phyloP scores from a whole-genome alignment of 441 rosid species.

The Gossypium laxum region DNA sequence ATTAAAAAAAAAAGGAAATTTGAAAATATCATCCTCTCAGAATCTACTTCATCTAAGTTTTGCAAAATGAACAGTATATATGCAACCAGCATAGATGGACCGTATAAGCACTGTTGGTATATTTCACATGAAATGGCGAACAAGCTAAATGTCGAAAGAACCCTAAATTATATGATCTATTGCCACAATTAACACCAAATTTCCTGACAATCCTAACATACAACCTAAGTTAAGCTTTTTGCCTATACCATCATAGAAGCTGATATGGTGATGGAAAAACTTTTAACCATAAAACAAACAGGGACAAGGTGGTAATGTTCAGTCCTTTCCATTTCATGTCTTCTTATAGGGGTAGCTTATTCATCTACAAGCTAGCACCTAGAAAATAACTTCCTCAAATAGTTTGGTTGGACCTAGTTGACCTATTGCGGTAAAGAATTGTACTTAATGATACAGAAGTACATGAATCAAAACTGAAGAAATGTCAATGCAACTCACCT shows the following conservation, averaged over 20 bases:
- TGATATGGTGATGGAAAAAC: background rate
- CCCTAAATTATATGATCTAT: background rate
- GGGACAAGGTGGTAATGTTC: background rate
- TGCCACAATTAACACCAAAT: background rate
- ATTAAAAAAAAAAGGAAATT: background rate
- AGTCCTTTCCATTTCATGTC: background rate
- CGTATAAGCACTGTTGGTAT: background rate
- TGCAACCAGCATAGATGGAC: background rate
- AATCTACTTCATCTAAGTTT: background rate
- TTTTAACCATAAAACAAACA: background rate
- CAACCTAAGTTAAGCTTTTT: background rate
- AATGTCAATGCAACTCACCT: constrained; percentile 41
- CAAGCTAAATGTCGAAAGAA: background rate
- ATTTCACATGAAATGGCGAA: background rate
- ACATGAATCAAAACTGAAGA: background rate
- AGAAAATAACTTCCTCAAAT: background rate
- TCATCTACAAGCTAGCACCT: background rate
- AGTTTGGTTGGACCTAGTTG: background rate
- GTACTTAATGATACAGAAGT: background rate
- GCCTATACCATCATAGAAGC: background rate
- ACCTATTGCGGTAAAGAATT: background rate
- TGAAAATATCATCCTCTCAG: background rate
- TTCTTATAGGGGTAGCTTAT: background rate
- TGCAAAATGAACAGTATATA: background rate
- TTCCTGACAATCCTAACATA: background rate